These are phyloP conservation scores for Backusella australiensis DNA, from an alignment of 192 early-diverging fungal genomes.

Conservation along the genomic window DNA sequence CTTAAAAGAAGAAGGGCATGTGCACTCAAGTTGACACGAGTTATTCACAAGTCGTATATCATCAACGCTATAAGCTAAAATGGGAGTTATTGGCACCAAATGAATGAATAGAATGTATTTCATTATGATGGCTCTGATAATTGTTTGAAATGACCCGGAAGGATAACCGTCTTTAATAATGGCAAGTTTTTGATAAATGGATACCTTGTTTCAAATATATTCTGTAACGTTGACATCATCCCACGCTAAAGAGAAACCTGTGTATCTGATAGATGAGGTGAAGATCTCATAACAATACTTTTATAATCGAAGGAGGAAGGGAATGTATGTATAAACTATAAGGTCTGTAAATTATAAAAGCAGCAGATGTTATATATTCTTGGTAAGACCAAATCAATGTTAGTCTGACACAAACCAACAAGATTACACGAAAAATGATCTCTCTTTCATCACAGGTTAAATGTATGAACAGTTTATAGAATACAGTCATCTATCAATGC, in stretches of 20 bases:
- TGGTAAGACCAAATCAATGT: not conserved
- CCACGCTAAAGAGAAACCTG: not conserved
- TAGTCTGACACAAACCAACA: not conserved
- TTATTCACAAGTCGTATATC: not conserved
- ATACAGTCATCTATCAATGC: not conserved
- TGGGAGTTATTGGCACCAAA: not conserved
- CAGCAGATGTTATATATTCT: not conserved
- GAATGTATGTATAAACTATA: not conserved
- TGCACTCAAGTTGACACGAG: too few relatives aligned
- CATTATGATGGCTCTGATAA: too few relatives aligned
- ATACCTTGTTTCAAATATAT: not conserved
- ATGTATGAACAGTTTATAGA: not conserved
- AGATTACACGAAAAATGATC: not conserved
- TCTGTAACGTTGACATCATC: not conserved
- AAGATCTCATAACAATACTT: not conserved
- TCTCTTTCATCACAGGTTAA: not conserved
- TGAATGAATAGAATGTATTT: not conserved
- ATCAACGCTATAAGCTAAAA: not conserved
- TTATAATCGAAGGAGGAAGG: too few relatives aligned
- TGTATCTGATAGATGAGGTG: not conserved
- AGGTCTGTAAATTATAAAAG: too few relatives aligned
- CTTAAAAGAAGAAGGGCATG: too few relatives aligned
- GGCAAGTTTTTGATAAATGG: not conserved
- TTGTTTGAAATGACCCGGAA: not conserved
- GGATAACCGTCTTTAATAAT: not conserved